A percentile compares a stretch with the other conserved stretches of the same genome.
phyloP scores from a whole-genome alignment of 2,329 filamentous ascomycete genomes.

The Diaporthe caulivora region DNA sequence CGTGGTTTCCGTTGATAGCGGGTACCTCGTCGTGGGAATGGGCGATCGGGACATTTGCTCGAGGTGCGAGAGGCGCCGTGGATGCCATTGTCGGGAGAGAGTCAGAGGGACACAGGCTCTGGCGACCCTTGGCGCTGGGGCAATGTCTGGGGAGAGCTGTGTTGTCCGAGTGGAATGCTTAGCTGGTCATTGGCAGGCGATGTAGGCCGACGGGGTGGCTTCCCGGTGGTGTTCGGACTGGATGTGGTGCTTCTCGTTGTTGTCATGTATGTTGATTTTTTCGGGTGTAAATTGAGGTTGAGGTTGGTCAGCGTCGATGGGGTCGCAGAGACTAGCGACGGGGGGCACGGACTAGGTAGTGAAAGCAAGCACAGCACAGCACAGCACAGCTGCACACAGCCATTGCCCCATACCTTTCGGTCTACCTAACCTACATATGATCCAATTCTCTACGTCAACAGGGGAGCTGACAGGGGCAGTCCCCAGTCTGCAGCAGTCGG shows the following conservation, averaged over 20 bases:
- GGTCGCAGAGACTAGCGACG: slow-evolving; percentile 31
- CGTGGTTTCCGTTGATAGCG: slow-evolving; percentile 50
- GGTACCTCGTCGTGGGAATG: slow-evolving; percentile 44
- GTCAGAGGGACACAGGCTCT: slow-evolving; percentile 6
- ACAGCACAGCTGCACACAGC: not conserved
- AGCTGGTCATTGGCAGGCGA: slow-evolving; percentile 34
- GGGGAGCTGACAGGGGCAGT: slow-evolving; percentile 18
- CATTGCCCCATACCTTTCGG: not conserved
- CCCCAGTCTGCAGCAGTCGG: slow-evolving; percentile 16
- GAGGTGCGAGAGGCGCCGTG: slow-evolving; percentile 34
- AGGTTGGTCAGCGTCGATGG: slow-evolving; percentile 29
- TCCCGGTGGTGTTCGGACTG: slow-evolving; percentile 16
- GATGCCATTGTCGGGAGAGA: slow-evolving; percentile 36
- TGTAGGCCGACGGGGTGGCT: slow-evolving; percentile 31
- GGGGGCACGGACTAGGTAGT: slow-evolving; percentile 24
- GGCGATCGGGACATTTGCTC: slow-evolving; percentile 37
- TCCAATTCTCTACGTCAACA: slow-evolving; percentile 29
- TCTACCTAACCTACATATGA: slow-evolving; percentile 13
- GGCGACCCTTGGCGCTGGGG: slow-evolving; percentile 27
- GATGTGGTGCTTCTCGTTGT: slow-evolving; percentile 28
- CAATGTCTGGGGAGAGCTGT: slow-evolving; percentile 28
- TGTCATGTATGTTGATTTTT: slow-evolving; percentile 27
- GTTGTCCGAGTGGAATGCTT: slow-evolving; percentile 22
- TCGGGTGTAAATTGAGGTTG: slow-evolving; percentile 30
- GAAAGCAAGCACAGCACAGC: slow-evolving; percentile 2